These are phyloP conservation scores for Saccharomyces hybrid DNA, from an alignment of 1,139 yeast genomes.

Conservation along the genomic window DNA sequence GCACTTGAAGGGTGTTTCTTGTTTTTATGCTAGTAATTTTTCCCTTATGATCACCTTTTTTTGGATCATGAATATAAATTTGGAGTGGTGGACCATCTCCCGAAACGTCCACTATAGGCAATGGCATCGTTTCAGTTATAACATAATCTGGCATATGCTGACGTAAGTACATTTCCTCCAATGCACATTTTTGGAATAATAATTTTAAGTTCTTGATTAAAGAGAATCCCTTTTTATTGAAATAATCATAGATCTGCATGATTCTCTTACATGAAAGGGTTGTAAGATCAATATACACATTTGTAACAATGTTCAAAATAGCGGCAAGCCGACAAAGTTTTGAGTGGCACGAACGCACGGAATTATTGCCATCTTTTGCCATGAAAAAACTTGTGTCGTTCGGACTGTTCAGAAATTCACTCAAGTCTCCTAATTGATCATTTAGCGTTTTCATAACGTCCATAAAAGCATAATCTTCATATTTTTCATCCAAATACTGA, in stretches of 20 bases:
- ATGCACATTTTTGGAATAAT: slow-evolving; percentile 42
- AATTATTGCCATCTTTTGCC: slow-evolving; percentile 25
- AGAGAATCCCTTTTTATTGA: slow-evolving; percentile 36
- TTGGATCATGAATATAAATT: slow-evolving; percentile 27
- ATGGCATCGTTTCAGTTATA: slow-evolving; percentile 40
- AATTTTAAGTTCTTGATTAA: slow-evolving; percentile 36
- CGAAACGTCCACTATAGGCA: slow-evolving; percentile 10
- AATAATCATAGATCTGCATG: slow-evolving; percentile 39
- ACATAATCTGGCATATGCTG: slow-evolving; percentile 41
- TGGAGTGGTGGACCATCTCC: slow-evolving; percentile 33
- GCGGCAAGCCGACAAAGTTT: slow-evolving; percentile 35
- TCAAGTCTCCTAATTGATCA: slow-evolving; percentile 30
- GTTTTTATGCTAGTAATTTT: slow-evolving; percentile 46
- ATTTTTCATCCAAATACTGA: slow-evolving; percentile 48
- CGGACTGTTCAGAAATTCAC: slow-evolving; percentile 32
- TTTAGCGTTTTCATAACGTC: slow-evolving; percentile 32
- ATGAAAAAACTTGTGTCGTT: slow-evolving; percentile 34
- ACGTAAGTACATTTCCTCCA: slow-evolving; percentile 52
- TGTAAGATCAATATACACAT: slow-evolving; percentile 48
- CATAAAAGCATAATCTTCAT: slow-evolving; percentile 42
- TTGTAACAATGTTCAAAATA: slow-evolving; percentile 42
- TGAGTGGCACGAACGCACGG: slow-evolving; percentile 30
- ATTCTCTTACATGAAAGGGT: slow-evolving; percentile 44
- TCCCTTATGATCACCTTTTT: slow-evolving; percentile 31
- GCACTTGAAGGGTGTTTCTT: slow-evolving; percentile 53